A percentile compares a stretch with the other conserved stretches of the same genome.
Evolutionary conservation across 345 rosid genomes (phyloP).

Genomic region (Limnanthes douglasii): DNA sequence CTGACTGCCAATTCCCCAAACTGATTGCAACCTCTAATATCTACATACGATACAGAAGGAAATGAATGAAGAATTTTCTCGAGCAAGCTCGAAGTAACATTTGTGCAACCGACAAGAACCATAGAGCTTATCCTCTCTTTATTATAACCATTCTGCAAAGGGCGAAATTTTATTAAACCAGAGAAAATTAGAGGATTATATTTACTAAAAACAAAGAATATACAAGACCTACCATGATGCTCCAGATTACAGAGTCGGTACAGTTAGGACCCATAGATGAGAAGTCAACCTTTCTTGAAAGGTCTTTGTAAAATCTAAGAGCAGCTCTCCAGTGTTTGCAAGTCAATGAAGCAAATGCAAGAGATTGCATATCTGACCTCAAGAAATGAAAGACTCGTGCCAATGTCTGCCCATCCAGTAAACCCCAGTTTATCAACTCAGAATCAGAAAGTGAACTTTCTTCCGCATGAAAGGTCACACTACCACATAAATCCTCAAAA

Average conservation of each 20-base stretch:
- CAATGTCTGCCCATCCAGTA: conserved; percentile 59
- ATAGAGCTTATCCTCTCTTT: conserved; percentile 56
- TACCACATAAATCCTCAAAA: conserved; percentile 74
- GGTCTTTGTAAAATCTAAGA: conserved; percentile 50
- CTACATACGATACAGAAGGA: conserved; percentile 52
- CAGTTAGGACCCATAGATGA: conserved; percentile 65
- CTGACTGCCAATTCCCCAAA: conserved; percentile 40
- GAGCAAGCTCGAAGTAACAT: conserved; percentile 41
- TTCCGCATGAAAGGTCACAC: conserved; percentile 32
- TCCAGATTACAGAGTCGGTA: conserved; percentile 46
- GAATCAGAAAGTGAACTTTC: conserved; percentile 21
- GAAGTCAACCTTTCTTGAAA: conserved; percentile 64
- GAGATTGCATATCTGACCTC: conserved; percentile 68
- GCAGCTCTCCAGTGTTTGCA: conserved; percentile 93
- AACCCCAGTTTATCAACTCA: conserved; percentile 50
- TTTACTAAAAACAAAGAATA: conserved; percentile 6
- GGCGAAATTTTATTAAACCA: conserved; percentile 16
- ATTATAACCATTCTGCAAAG: conserved; percentile 67
- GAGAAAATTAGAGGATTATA: conserved; percentile 1
- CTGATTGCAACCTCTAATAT: conserved; percentile 86
- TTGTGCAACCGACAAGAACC: conserved; percentile 68
- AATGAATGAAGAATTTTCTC: conserved; percentile 52
- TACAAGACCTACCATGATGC: conserved; percentile 44
- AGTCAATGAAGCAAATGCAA: conserved; percentile 66
- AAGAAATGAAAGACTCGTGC: conserved; percentile 79